These are phyloP conservation scores for Lichtheimia ramosa DNA, from an alignment of 371 early-diverging fungal genomes.

Conservation along the genomic window DNA sequence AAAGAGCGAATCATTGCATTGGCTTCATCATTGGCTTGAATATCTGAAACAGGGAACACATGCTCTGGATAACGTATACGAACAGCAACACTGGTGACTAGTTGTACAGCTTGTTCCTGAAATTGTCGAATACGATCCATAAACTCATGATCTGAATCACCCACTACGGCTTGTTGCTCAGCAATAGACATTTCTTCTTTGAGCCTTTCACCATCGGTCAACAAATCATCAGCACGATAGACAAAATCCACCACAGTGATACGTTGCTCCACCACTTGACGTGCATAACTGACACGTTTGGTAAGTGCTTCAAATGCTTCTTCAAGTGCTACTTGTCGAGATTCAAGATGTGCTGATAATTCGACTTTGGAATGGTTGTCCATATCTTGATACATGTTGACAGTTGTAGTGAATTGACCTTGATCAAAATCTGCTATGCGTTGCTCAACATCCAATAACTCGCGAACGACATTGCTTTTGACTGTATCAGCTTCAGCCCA, in stretches of 20 bases:
- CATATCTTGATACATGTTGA: conserved; percentile 47
- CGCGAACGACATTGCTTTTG: conserved; percentile 18
- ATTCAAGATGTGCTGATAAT: conserved; percentile 42
- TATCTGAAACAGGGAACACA: conserved; percentile 15
- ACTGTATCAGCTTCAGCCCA: conserved; percentile 1
- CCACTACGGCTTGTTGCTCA: conserved; percentile 13
- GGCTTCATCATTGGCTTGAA: conserved; percentile 30
- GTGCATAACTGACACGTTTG: conserved; percentile 38
- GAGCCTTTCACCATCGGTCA: conserved; percentile 22
- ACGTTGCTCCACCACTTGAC: conserved; percentile 47
- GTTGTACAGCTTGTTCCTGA: conserved; percentile 31
- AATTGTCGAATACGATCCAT: conserved; percentile 26
- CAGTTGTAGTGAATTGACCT: conserved; percentile 35
- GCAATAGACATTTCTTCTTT: conserved; percentile 22
- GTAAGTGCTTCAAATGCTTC: conserved; percentile 39
- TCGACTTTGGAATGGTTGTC: conserved; percentile 41
- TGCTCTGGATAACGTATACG: conserved; percentile 40
- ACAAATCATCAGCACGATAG: conserved; percentile 25
- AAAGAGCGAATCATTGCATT: conserved; percentile 35
- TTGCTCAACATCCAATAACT: conserved; percentile 32
- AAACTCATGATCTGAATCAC: conserved; percentile 25
- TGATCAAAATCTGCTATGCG: conserved; percentile 35
- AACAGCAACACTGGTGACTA: conserved; percentile 28
- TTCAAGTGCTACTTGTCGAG: conserved; percentile 46
- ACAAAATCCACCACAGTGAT: conserved; percentile 38